A percentile compares a stretch with the other conserved stretches of the same genome.
These are phyloP conservation scores for Hyaloperonospora brassicae DNA, from an alignment of 352 stramenopile genomes.

Conservation along the genomic window DNA sequence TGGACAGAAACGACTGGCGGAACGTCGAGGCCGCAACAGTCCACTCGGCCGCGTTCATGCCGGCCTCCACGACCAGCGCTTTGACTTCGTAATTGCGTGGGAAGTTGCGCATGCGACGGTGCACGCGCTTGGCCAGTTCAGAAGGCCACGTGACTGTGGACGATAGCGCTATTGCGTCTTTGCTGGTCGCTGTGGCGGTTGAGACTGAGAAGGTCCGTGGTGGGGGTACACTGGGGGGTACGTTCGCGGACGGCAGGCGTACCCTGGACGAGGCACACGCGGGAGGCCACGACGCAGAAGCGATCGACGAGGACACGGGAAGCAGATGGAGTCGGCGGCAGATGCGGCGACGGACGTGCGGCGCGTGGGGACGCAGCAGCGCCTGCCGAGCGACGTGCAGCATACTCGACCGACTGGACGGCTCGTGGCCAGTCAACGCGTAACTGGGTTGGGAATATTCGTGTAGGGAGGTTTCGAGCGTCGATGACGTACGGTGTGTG, in stretches of 20 bases:
- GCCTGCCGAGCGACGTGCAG: no score
- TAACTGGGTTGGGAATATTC: no score
- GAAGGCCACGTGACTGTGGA: constrained; percentile 25
- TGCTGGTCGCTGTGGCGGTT: neutral
- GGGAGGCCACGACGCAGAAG: no score
- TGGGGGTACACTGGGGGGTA: neutral
- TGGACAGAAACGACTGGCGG: constrained; percentile 48
- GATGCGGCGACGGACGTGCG: no score
- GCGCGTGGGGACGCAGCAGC: no score
- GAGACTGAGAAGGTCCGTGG: constrained; percentile 5
- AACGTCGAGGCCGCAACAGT: constrained; percentile 46
- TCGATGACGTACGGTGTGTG: no score
- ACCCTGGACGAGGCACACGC: neutral
- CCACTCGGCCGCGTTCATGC: constrained; percentile 60
- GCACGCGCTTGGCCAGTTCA: constrained; percentile 32
- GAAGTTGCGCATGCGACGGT: constrained; percentile 47
- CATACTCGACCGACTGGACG: no score
- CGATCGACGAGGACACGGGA: no score
- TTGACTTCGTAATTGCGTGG: constrained; percentile 66
- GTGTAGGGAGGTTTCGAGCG: no score
- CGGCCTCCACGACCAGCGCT: constrained; percentile 53
- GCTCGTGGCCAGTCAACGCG: no score
- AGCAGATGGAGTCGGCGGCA: no score
- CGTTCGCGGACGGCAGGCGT: neutral
- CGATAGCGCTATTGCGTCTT: neutral